Conservation (phyloP, 495 filamentous ascomycete genomes). For the Podospora sp. region DNA sequence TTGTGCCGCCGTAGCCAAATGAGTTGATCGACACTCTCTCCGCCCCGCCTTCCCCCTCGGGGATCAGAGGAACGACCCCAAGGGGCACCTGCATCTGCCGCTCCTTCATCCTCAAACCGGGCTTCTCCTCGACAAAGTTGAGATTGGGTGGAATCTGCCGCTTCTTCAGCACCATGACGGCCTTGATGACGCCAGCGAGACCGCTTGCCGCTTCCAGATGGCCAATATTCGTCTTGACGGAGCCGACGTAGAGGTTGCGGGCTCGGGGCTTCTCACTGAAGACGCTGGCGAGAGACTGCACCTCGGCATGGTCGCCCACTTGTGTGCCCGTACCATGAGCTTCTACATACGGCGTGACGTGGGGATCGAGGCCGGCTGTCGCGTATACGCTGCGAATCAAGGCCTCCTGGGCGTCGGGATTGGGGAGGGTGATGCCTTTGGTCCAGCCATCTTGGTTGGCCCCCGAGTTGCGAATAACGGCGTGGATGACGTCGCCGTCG, state of each 20-base stretch:
- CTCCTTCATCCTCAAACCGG: too few species aligned
- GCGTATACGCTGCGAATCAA: conserved; percentile 51
- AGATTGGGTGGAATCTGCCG: conserved; percentile 39
- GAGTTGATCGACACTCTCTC: too few species aligned
- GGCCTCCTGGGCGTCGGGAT: conserved; percentile 48
- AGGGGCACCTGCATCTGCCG: too few species aligned
- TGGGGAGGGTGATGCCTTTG: conserved; percentile 53
- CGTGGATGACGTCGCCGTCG: conserved; percentile 55
- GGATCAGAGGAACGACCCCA: too few species aligned
- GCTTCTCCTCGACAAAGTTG: too few species aligned
- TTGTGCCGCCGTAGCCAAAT: too few species aligned
- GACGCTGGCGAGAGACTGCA: conserved; percentile 29
- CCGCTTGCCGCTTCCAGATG: conserved; percentile 45
- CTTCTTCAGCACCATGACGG: conserved; percentile 38
- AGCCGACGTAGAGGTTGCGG: conserved; percentile 34
- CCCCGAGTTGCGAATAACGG: conserved; percentile 53
- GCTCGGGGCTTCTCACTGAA: too few species aligned
- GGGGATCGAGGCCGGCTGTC: conserved; percentile 25
- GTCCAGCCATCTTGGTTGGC: conserved; percentile 55
- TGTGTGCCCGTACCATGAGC: conserved; percentile 51
- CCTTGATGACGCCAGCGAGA: conserved; percentile 44
- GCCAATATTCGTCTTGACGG: conserved; percentile 50
- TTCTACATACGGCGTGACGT: conserved; percentile 49
- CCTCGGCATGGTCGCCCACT: conserved; percentile 53
- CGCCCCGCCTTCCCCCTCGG: too few species aligned